phyloP scores from a whole-genome alignment of 2,329 filamentous ascomycete genomes.

The Aspergillus neotritici region DNA sequence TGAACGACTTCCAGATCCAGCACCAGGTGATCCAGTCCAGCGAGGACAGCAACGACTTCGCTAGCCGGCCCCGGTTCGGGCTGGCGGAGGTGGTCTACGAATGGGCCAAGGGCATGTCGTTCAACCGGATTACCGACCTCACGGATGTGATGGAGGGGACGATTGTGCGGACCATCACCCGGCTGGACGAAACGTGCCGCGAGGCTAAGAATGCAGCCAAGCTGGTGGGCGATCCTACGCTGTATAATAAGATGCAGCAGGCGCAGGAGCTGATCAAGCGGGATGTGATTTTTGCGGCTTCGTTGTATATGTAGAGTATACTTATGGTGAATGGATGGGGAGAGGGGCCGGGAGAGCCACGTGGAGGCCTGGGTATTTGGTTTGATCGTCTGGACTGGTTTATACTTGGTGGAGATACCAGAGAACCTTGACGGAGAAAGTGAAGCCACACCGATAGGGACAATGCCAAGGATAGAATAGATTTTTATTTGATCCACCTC shows the following conservation, averaged over 20 bases:
- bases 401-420: no score
- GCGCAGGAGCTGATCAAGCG: conserved; percentile 97
- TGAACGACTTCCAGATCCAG: conserved; percentile 81
- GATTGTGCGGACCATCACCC: conserved; percentile 89
- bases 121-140: conserved; percentile 93
- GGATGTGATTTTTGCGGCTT: conserved; percentile 86
- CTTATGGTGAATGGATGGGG: background rate
- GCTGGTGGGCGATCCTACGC: conserved; percentile 85
- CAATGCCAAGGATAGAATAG: no score
- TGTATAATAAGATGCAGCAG: conserved; percentile 94
- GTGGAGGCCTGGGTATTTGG: background rate
- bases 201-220: conserved; percentile 96
- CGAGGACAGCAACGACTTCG: conserved; percentile 90
- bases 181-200: conserved; percentile 90
- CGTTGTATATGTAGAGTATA: conserved; percentile 66
- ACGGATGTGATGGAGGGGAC: conserved; percentile 97
- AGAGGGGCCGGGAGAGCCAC: conserved; percentile 3
- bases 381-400: no score
- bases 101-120: conserved; percentile 96
- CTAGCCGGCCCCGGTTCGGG: conserved; percentile 79
- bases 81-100: conserved; percentile 97
- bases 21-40: conserved; percentile 87
- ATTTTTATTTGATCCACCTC: no score
- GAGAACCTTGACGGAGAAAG: no score
- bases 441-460: no score